These are phyloP conservation scores for Hyphopichia buzzinii DNA, from an alignment of 1,139 yeast genomes.

Conservation along the genomic window DNA sequence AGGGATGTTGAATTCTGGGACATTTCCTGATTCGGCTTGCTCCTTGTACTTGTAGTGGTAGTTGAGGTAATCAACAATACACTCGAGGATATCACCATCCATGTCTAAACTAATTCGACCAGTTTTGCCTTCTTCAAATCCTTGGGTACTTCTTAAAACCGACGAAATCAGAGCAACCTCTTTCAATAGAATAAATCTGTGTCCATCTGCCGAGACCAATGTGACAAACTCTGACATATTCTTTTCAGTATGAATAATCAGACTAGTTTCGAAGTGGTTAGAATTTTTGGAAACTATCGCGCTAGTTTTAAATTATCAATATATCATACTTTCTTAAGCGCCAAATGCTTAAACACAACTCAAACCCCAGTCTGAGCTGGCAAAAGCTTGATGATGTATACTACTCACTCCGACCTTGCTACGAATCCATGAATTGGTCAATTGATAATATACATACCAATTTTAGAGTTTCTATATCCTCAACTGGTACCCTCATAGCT, in stretches of 20 bases:
- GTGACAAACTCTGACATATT: slow-evolving; percentile 45
- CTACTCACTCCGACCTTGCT: slow-evolving; percentile 51
- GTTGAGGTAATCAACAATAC: slow-evolving; percentile 82
- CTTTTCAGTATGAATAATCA: too few species aligned
- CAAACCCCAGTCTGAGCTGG: slow-evolving; percentile 55
- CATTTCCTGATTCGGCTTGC: slow-evolving; percentile 50
- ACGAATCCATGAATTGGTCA: slow-evolving; percentile 37
- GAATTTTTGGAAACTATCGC: too few species aligned
- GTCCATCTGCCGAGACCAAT: slow-evolving; percentile 73
- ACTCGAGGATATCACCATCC: slow-evolving; percentile 71
- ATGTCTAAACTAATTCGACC: slow-evolving; percentile 57
- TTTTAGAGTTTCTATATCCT: slow-evolving; percentile 26
- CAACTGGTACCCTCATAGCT: slow-evolving; percentile 35
- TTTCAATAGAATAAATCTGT: slow-evolving; percentile 59
- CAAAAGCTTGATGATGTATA: slow-evolving; percentile 62
- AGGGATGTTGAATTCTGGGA: slow-evolving; percentile 87
- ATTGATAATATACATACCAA: slow-evolving; percentile 30
- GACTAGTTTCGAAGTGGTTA: too few species aligned
- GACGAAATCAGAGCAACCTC: slow-evolving; percentile 87
- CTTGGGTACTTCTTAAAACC: slow-evolving; percentile 69
- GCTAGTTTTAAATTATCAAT: too few species aligned
- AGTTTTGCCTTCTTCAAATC: slow-evolving; percentile 52
- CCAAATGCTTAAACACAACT: too few species aligned
- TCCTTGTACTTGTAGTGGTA: slow-evolving; percentile 72
- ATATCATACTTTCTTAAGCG: too few species aligned